phyloP scores from a whole-genome alignment of 2,329 filamentous ascomycete species.

The Cercospora zeae-maydis region DNA sequence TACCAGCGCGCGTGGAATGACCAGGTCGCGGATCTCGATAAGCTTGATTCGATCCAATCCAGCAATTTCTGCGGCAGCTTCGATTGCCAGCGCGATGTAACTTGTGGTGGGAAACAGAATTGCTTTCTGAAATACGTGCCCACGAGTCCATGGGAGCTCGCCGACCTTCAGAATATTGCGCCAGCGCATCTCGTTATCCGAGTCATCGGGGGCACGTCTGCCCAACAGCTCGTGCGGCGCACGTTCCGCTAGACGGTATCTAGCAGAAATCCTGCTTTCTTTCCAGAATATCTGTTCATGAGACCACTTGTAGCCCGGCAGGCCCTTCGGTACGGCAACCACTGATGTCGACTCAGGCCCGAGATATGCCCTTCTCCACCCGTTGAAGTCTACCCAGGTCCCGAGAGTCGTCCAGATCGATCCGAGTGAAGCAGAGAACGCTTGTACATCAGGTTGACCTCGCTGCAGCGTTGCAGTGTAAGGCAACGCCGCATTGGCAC shows the following conservation, averaged over 20 bases:
- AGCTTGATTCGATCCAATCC: constrained; percentile 17
- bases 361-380: constrained; percentile 16
- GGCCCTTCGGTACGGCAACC: background rate
- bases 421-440: constrained; percentile 25
- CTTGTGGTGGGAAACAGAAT: constrained; percentile 36
- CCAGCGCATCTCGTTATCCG: constrained; percentile 20
- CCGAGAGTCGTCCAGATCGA: constrained; percentile 20
- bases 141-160: constrained; percentile 35
- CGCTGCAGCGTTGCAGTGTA: constrained; percentile 25
- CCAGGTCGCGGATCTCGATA: constrained; percentile 19
- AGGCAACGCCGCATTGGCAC: constrained; percentile 10
- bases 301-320: constrained; percentile 20
- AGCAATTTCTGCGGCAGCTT: constrained; percentile 21
- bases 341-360: constrained; percentile 3
- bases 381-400: constrained; percentile 16
- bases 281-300: constrained; percentile 20
- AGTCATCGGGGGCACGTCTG: constrained; percentile 17
- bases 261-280: constrained; percentile 16
- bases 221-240: constrained; percentile 20
- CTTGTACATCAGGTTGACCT: constrained; percentile 27
- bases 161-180: constrained; percentile 17
- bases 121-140: constrained; percentile 34
- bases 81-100: constrained; percentile 25
- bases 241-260: constrained; percentile 13
- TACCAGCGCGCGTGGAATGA: constrained; percentile 20